phyloP scores from a whole-genome alignment of 2,329 filamentous ascomycete species.

The Thelonectria blattea region DNA sequence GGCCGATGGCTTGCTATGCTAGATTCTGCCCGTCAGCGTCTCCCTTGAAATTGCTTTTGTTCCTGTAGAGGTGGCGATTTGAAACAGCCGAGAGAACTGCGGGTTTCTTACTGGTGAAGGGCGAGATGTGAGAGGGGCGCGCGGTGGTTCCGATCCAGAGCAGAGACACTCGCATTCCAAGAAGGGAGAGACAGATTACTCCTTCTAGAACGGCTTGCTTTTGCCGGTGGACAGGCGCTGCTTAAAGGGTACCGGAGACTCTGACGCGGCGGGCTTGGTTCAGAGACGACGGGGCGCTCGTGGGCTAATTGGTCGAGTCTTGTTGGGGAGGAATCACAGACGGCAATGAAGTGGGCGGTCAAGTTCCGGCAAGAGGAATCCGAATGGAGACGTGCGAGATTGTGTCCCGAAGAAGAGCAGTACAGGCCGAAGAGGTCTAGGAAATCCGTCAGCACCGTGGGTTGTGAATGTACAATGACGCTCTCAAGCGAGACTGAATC shows the following conservation, averaged over 20 bases:
- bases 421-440: conserved; percentile 12
- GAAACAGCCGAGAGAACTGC: conserved; percentile 43
- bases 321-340: conserved; percentile 27
- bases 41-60: conserved; percentile 44
- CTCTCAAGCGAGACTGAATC: neutral
- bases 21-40: conserved; percentile 41
- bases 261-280: conserved; percentile 28
- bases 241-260: conserved; percentile 32
- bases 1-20: conserved; percentile 41
- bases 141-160: conserved; percentile 44
- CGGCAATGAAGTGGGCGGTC: conserved; percentile 22
- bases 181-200: conserved; percentile 39
- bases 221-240: conserved; percentile 20
- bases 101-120: conserved; percentile 43
- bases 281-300: conserved; percentile 31
- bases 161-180: conserved; percentile 49
- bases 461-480: neutral
- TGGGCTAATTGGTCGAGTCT: conserved; percentile 28
- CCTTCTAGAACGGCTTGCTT: conserved; percentile 28
- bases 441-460: conserved; percentile 23
- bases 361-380: conserved; percentile 33
- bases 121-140: conserved; percentile 42
- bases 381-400: conserved; percentile 23
- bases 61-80: conserved; percentile 42
- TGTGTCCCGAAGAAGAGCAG: conserved; percentile 29